These are phyloP conservation scores for Eutrema heterophyllum DNA, from an alignment of 345 rosid genomes.

Conservation along the genomic window DNA sequence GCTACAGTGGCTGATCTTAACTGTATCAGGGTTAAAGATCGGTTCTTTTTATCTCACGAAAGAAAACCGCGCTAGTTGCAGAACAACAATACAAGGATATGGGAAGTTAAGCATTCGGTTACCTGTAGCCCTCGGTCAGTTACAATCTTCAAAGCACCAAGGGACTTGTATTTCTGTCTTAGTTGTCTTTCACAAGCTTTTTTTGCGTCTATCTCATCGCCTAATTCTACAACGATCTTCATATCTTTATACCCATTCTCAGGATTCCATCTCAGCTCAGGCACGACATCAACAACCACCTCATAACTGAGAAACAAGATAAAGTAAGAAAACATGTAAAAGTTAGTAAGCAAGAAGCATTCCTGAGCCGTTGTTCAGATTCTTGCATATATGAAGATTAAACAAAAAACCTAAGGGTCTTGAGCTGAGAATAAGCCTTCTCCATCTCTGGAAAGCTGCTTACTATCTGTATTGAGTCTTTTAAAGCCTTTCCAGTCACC, in stretches of 20 bases:
- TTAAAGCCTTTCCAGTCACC: conserved; percentile 85
- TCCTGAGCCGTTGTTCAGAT: background rate
- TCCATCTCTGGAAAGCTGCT: conserved; percentile 82
- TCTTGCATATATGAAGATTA: background rate
- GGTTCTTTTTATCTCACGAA: background rate
- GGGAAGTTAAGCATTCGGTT: background rate
- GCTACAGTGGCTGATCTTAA: background rate
- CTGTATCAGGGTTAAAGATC: background rate
- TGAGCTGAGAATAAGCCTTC: conserved; percentile 53
- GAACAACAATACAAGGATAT: conserved; percentile 7
- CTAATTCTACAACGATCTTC: conserved; percentile 88
- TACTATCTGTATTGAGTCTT: conserved; percentile 72
- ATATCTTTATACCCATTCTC: conserved; percentile 76
- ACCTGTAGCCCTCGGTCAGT: conserved; percentile 90
- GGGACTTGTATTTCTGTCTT: conserved; percentile 71
- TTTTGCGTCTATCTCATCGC: conserved; percentile 69
- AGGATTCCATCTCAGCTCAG: conserved; percentile 81
- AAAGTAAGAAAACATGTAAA: conserved; percentile 7
- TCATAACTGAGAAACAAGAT: conserved; percentile 58
- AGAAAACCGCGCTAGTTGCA: background rate
- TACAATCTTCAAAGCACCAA: conserved; percentile 62
- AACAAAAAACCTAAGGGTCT: conserved; percentile 51
- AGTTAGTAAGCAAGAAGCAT: background rate
- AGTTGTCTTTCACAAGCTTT: conserved; percentile 71
- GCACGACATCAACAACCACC: conserved; percentile 78